Evolutionary conservation across 352 stramenopile species (phyloP), one percentile per base, ranked within the genome.

Genomic region (Phytophthora sojae): DNA sequence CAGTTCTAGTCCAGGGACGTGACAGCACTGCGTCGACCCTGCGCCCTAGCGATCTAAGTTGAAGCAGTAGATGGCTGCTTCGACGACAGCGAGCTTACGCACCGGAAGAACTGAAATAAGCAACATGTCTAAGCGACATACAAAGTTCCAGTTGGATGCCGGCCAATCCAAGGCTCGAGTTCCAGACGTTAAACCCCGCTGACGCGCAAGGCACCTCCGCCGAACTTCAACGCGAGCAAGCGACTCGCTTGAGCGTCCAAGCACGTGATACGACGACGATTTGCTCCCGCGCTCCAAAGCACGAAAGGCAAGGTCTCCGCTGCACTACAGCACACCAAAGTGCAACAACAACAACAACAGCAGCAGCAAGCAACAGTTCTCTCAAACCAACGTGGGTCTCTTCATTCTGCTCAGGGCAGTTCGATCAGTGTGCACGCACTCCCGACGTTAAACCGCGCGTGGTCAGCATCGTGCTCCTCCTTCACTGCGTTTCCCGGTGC

Each of bases 181-280:
- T 39, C 32, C 32, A 39, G 32, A 39, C 32, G 51, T 56, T 70
- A 54, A 65, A 70, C 57, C 39, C 12, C 25, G n/a, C 21, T 67
- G 64, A 71, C 59, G 32, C 50, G 64, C 64, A 65, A 71, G 32
- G 44, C 35, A 57, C 4, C 26, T 30, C 4, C 26, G 26, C 26
- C 32, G 32, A 47, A 47, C 52, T 69, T 69, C 53, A 67, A 67
- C 30, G 19, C 53, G 62, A 63, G 55, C 52, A 59, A 47, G 14
- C 39, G 39, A 47, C 39, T 47, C 39, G 39, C 15, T 47, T 47
- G 39, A 39, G 42, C 64, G 39, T 67, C 54, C 63, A 70, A 70
- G 45, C 63, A 39, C 21, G 63, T 30, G 57, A 83, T 79, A 19
- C 29, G 45, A 52, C n/a, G 83, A 89, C 82, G 79, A 82, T 39